Base-by-base conservation (phyloP, 768 basidiomycete species). In the Sporobolomyces roseus region DNA sequence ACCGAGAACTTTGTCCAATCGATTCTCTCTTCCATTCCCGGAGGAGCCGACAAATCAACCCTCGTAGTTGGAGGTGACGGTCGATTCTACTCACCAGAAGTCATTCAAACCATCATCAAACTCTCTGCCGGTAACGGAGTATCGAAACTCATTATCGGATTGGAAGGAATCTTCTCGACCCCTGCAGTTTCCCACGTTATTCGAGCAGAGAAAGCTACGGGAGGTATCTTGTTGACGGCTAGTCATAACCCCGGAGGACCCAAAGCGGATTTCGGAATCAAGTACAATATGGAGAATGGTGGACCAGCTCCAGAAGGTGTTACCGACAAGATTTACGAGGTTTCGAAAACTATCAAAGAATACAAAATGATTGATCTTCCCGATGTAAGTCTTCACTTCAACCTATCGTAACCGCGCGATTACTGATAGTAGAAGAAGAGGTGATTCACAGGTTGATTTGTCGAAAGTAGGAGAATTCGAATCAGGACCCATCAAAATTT, bases 181-280 rank as follows among this genome's bases (percentile, higher is more conserved):
- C 96, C 96, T 23, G 96, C 96, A 36, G 96, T 89, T 10, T 96
- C 92, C 72, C 91, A 96, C 79, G 81, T 96, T 74, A 99, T 99
- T 80, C 84, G 96, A 72, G 91, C 92, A 75, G 91, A 91, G 83
- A 92, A 96, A 80, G 93, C 93, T 6, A 86, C 90, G 74, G 96
- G 96, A 51, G 96, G 96, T 72, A 99, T 99, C 79, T 83, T 99
- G 61, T 83, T 99, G 72, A 99, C 96, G 8, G 96, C 96, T 23
- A 89, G 87, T 68, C 96, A 99, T 83, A 99, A 99, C 80, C 93
- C 96, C 23, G 96, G 96, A 62, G 96, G 96, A 29, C 96, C 96
- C n/a, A 73, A 85, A 91, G 77, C 90, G 75, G 96, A 99, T 80
- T 99, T 98, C 78, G 96, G 96, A 54, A 97, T 99, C 85, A 98